Evolutionary conservation across 805 yeast genomes (phyloP).

Genomic region (Maudiozyma turicensis): DNA sequence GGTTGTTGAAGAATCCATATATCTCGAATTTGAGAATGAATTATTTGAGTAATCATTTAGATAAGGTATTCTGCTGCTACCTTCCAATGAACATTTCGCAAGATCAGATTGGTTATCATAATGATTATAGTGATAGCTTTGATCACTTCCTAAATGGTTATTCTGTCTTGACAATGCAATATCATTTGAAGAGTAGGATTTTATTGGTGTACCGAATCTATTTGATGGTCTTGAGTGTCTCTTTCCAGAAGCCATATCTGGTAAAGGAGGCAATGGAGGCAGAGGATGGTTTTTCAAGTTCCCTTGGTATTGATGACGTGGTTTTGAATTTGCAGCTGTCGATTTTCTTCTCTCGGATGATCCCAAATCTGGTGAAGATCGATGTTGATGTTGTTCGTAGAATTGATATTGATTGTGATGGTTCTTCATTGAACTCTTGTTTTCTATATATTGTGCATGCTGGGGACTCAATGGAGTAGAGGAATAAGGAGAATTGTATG

Average conservation of each 20-base stretch:
- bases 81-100: background rate
- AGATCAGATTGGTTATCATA: constrained; percentile 8
- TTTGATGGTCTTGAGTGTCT: background rate
- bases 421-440: background rate
- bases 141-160: background rate
- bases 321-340: background rate
- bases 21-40: constrained; percentile 35
- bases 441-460: background rate
- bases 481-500: background rate
- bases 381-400: constrained; percentile 1
- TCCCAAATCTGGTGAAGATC: constrained; percentile 2
- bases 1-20: constrained; percentile 40
- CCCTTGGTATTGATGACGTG: background rate
- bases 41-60: background rate
- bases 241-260: constrained; percentile 3
- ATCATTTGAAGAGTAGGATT: constrained; percentile 24
- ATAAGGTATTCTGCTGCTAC: background rate
- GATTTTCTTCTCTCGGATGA: background rate
- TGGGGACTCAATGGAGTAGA: constrained; percentile 2
- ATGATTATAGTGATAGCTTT: constrained; percentile 8
- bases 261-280: constrained; percentile 20
- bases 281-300: background rate
- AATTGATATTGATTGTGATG: background rate
- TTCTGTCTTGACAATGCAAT: constrained; percentile 7
- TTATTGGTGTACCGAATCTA: constrained; percentile 6